Evolutionary conservation across 1,139 yeast genomes (phyloP).

Genomic region (Yarrowia galli): DNA sequence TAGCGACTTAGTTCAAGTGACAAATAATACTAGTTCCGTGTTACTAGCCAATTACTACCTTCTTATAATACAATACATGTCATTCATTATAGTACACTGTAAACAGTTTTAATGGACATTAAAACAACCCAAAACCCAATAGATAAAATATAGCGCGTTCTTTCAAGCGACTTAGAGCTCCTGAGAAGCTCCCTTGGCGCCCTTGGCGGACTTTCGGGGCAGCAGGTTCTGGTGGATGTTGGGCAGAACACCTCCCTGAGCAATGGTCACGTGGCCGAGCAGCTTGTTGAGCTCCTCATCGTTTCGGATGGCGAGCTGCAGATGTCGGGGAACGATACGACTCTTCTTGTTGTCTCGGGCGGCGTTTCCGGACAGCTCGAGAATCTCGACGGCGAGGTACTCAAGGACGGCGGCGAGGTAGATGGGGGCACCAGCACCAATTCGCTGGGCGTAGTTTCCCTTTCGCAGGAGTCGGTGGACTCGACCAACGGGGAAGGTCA

Average conservation of each 20-base stretch:
- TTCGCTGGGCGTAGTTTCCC: conserved; percentile 99
- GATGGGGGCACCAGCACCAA: conserved; percentile 98
- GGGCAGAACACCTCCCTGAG: conserved; percentile 98
- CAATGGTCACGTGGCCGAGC: conserved; percentile 92
- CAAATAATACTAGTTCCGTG: background rate
- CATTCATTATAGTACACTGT: conserved; percentile 37
- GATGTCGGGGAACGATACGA: conserved; percentile 98
- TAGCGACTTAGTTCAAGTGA: background rate
- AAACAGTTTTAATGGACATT: conserved; percentile 36
- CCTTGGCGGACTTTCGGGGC: conserved; percentile 73
- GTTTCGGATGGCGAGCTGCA: conserved; percentile 97
- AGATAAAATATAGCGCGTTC: conserved; percentile 39
- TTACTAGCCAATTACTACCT: background rate
- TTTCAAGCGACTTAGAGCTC: conserved; percentile 47
- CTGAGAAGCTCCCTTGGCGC: conserved; percentile 51
- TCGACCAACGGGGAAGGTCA: conserved; percentile 99
- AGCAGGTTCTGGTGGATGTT: conserved; percentile 91
- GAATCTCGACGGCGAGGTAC: conserved; percentile 95
- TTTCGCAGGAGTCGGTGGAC: conserved; percentile 96
- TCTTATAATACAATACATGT: conserved; percentile 11
- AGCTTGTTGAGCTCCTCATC: conserved; percentile 96
- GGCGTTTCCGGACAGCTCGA: conserved; percentile 98
- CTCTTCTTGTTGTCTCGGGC: conserved; percentile 98
- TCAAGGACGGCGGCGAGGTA: conserved; percentile 96
- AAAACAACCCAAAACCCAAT: conserved; percentile 40